Conservation (phyloP, 768 basidiomycete species). For the Leccinum boreale region DNA sequence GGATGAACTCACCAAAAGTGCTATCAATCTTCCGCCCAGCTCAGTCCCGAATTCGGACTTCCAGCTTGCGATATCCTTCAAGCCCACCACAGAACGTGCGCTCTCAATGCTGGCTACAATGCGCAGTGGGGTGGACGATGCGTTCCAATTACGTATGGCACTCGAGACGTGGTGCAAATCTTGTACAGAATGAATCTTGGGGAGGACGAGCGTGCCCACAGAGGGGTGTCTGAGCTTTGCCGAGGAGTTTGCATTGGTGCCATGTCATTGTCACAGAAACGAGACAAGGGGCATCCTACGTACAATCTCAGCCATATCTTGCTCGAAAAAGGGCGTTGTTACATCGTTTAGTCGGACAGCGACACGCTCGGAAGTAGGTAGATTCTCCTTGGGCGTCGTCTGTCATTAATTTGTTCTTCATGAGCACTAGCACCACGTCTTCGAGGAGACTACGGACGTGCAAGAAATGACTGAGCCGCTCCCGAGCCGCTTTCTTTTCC, state of each 20-base stretch:
- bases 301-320: conserved; percentile 63
- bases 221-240: conserved; percentile 42
- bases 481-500: conserved; percentile 60
- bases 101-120: conserved; percentile 87
- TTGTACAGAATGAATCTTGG: conserved; percentile 72
- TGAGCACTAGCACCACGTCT: conserved; percentile 10
- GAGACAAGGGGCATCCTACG: conserved; percentile 28
- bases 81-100: conserved; percentile 63
- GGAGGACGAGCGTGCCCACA: conserved; percentile 72
- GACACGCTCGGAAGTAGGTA: conserved; percentile 49
- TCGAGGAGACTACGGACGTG: conserved; percentile 36
- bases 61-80: conserved; percentile 73
- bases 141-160: conserved; percentile 16
- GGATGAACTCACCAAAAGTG: conserved; percentile 47
- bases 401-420: conserved; percentile 10
- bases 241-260: conserved; percentile 2
- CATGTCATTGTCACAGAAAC: not conserved
- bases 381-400: conserved; percentile 27
- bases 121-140: conserved; percentile 40
- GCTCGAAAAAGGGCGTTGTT: conserved; percentile 59
- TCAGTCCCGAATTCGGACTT: conserved; percentile 43
- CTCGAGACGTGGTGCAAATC: conserved; percentile 64
- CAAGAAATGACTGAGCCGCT: conserved; percentile 53
- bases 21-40: conserved; percentile 53
- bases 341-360: conserved; percentile 72